These are phyloP conservation scores for Lepiota venenata DNA, from an alignment of 768 basidiomycete genomes.

Conservation along the genomic window DNA sequence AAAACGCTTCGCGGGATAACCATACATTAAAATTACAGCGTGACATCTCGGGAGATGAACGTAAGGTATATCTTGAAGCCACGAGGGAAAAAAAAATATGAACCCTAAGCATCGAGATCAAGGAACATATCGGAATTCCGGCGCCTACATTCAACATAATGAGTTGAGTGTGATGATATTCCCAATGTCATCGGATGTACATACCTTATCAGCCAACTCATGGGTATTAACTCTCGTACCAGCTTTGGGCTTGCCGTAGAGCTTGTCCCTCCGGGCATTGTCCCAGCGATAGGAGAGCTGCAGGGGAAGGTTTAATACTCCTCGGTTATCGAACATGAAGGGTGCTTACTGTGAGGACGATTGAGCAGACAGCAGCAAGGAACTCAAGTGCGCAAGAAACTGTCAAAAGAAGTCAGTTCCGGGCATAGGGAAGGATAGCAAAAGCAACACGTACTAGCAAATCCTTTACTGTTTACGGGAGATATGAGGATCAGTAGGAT, in stretches of 20 bases:
- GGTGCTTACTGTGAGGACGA: slow-evolving; percentile 47
- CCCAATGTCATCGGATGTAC: slow-evolving; percentile 7
- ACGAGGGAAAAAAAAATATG: background rate
- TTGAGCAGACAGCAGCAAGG: slow-evolving; percentile 49
- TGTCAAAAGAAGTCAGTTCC: slow-evolving; percentile 11
- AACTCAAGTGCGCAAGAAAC: slow-evolving; percentile 52
- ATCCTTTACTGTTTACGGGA: slow-evolving; percentile 45
- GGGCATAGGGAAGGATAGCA: background rate
- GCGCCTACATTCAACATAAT: slow-evolving; percentile 37
- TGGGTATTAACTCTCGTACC: slow-evolving; percentile 55
- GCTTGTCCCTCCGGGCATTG: slow-evolving; percentile 50
- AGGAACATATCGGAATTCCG: slow-evolving; percentile 55
- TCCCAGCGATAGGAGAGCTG: slow-evolving; percentile 64
- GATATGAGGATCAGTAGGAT: background rate
- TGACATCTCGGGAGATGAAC: no score
- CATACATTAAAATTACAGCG: no score
- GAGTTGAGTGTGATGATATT: background rate
- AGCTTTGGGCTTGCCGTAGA: slow-evolving; percentile 47
- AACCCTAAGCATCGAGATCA: slow-evolving; percentile 15
- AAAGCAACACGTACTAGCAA: slow-evolving; percentile 38
- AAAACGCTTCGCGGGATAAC: no score
- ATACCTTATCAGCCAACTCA: slow-evolving; percentile 64
- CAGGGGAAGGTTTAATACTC: background rate
- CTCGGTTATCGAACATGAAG: background rate
- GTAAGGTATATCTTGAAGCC: no score